These are phyloP conservation scores for Toxoplasma gondii DNA, from an alignment of 169 alveolate genomes.

Conservation along the genomic window DNA sequence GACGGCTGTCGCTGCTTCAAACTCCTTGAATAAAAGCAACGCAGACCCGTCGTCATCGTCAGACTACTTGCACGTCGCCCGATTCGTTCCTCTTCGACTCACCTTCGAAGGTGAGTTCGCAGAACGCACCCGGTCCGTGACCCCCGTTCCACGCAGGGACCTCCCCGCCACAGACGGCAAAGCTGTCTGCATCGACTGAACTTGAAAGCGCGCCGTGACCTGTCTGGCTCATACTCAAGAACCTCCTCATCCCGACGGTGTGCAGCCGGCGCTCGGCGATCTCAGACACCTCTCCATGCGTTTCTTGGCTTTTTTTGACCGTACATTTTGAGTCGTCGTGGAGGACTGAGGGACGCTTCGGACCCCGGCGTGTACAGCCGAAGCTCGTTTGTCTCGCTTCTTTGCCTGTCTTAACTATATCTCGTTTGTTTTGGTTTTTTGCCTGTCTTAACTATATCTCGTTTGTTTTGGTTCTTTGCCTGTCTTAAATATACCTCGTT, in stretches of 20 bases:
- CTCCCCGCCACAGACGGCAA: not conserved
- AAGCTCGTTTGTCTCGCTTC: too few species aligned
- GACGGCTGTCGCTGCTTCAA: slow-evolving; percentile 20
- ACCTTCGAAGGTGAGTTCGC: slow-evolving; percentile 37
- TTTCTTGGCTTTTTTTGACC: too few species aligned
- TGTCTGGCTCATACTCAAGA: not conserved
- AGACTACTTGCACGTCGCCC: slow-evolving; percentile 31
- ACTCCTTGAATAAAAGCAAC: not conserved
- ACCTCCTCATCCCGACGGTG: not conserved
- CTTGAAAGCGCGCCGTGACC: not conserved
- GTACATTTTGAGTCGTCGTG: too few species aligned
- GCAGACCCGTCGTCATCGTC: not conserved
- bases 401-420: too few species aligned
- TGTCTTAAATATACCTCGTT: too few species aligned
- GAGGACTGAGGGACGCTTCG: too few species aligned
- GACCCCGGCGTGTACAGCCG: too few species aligned
- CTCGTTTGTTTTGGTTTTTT: too few species aligned
- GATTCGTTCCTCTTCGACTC: slow-evolving; percentile 39
- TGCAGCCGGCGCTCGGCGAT: too few species aligned
- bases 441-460: too few species aligned
- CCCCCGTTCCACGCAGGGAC: not conserved
- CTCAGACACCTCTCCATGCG: too few species aligned
- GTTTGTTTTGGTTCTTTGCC: too few species aligned
- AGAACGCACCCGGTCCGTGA: not conserved
- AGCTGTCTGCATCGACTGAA: not conserved